Evolutionary conservation across 352 stramenopile genomes (phyloP).

Genomic region (Phytophthora tubulina): DNA sequence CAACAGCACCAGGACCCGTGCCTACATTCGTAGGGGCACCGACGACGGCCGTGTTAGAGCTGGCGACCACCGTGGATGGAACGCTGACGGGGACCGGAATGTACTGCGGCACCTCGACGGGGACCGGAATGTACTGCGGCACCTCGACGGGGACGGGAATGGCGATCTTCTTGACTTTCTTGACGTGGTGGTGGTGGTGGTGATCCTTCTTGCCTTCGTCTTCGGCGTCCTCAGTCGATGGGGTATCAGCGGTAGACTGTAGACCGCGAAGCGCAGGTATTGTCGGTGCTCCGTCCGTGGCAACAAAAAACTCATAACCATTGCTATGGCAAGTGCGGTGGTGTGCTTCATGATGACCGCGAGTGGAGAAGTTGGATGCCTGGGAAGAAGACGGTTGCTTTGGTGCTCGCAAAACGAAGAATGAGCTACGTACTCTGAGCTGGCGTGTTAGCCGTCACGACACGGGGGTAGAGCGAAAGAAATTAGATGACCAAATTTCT

Average conservation of each 20-base stretch:
- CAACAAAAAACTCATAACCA: conserved; percentile 25
- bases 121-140: conserved; percentile 37
- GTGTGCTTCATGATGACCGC: conserved; percentile 26
- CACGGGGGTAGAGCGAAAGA: not conserved
- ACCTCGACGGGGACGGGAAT: conserved; percentile 40
- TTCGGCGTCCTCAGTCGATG: conserved; percentile 15
- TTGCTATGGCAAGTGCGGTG: conserved; percentile 13
- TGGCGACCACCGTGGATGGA: conserved; percentile 33
- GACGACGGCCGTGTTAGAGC: conserved; percentile 35
- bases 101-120: conserved; percentile 37
- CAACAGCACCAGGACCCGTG: not conserved
- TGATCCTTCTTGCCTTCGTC: conserved; percentile 25
- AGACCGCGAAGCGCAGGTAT: conserved; percentile 19
- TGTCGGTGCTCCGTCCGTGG: conserved; percentile 11
- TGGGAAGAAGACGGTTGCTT: not conserved
- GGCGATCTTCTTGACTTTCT: conserved; percentile 48
- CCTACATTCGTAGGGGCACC: conserved; percentile 15
- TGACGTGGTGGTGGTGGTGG: conserved; percentile 23
- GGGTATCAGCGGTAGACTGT: conserved; percentile 2
- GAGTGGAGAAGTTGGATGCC: not conserved
- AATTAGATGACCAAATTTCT: conserved; percentile 3
- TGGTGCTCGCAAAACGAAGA: conserved; percentile 10
- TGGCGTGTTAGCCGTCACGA: conserved; percentile 8
- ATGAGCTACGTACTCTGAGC: not conserved
- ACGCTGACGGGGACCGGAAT: conserved; percentile 36